Conservation (phyloP, 495 filamentous ascomycete genomes). For the Stereocaulon alpinum region DNA sequence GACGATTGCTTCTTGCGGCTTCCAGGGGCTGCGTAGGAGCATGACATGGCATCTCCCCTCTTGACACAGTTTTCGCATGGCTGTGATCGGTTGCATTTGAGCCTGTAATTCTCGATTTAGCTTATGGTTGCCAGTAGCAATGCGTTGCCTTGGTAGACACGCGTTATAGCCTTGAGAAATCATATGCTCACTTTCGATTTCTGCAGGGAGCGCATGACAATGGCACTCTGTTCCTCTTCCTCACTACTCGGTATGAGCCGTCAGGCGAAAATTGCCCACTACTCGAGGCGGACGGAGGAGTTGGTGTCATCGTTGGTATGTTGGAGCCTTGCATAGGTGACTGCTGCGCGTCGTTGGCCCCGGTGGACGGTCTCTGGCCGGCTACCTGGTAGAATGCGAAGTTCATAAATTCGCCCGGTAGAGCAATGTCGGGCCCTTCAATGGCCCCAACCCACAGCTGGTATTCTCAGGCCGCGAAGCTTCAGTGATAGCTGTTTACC, state of each 20-base stretch:
- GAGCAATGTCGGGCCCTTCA: background rate
- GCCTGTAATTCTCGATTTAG: conserved; percentile 33
- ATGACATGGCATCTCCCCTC: conserved; percentile 71
- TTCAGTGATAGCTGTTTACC: background rate
- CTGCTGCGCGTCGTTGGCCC: conserved; percentile 5
- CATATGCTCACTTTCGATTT: conserved; percentile 72
- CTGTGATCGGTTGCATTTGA: conserved; percentile 88
- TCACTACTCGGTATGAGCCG: conserved; percentile 75
- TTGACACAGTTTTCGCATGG: conserved; percentile 96
- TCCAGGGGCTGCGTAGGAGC: conserved; percentile 76
- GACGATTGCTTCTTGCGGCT: conserved; percentile 67
- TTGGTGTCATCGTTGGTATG: conserved; percentile 59
- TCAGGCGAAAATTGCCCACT: conserved; percentile 71
- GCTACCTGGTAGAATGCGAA: conserved; percentile 8
- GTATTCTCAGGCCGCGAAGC: background rate
- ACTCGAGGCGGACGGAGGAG: conserved; percentile 81
- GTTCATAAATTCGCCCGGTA: background rate
- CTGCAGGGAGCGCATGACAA: conserved; percentile 90
- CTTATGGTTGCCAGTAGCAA: background rate
- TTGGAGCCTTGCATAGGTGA: conserved; percentile 9
- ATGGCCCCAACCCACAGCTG: background rate
- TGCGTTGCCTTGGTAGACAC: background rate
- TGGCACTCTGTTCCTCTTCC: conserved; percentile 89
- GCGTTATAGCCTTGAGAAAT: conserved; percentile 21
- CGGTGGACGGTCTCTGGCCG: conserved; percentile 1